Evolutionary conservation across 2,329 filamentous ascomycete species (phyloP).

Genomic region (Trematosphaeria pertusa): DNA sequence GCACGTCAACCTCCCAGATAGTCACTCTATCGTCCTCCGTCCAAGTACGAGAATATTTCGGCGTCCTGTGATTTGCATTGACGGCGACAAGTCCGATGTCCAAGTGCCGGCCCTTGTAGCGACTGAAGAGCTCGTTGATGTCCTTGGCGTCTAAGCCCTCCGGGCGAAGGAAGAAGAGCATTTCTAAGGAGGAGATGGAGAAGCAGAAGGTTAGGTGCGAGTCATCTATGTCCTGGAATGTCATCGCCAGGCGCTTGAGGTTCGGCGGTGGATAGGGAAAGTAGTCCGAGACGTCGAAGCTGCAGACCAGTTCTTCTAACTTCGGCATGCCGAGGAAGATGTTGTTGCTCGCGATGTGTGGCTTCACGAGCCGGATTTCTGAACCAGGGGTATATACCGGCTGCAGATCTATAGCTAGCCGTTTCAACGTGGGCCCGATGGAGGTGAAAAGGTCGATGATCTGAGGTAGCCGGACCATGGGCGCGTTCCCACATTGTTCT

Average conservation of each 20-base stretch:
- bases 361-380: slow-evolving; percentile 17
- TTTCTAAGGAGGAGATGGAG: slow-evolving; percentile 22
- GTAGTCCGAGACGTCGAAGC: slow-evolving; percentile 28
- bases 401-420: slow-evolving; percentile 31
- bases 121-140: slow-evolving; percentile 25
- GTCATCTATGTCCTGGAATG: slow-evolving; percentile 19
- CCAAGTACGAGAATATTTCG: slow-evolving; percentile 27
- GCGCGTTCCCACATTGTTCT: slow-evolving; percentile 5
- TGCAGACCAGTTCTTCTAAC: slow-evolving; percentile 36
- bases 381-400: slow-evolving; percentile 21
- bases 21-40: slow-evolving; percentile 25
- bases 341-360: slow-evolving; percentile 15
- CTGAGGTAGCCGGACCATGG: slow-evolving; percentile 30
- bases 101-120: slow-evolving; percentile 27
- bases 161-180: slow-evolving; percentile 25
- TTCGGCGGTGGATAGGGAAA: slow-evolving; percentile 32
- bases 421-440: slow-evolving; percentile 27
- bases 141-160: slow-evolving; percentile 17
- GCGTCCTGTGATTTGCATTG: slow-evolving; percentile 31
- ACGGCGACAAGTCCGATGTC: slow-evolving; percentile 37
- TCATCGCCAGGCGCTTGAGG: slow-evolving; percentile 35
- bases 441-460: slow-evolving; percentile 29
- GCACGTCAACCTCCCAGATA: slow-evolving; percentile 38
- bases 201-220: slow-evolving; percentile 27
- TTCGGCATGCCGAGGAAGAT: slow-evolving; percentile 32